Percentiles rank a stretch among this genome's conserved stretches.
Conservation (phyloP, 805 yeast genomes). For the Yarrowia sp. region DNA sequence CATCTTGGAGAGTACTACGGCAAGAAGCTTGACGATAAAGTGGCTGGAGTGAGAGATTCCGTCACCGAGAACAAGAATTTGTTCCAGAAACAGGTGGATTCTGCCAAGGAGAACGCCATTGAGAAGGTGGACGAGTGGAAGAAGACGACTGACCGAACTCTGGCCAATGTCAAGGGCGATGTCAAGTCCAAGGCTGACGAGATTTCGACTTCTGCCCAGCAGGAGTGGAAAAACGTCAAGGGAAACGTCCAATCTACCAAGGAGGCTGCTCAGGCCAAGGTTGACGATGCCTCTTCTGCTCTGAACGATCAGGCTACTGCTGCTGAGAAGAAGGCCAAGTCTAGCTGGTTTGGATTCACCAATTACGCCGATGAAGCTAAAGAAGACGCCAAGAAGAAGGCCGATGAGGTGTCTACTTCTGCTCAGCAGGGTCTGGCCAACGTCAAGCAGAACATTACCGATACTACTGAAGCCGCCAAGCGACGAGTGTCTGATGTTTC, state of each 20-base stretch:
- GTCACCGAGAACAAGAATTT: background rate
- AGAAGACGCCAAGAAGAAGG: slow-evolving; percentile 7
- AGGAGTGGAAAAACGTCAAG: slow-evolving; percentile 24
- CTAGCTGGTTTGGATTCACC: slow-evolving; percentile 6
- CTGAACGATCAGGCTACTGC: slow-evolving; percentile 19
- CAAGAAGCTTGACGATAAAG: slow-evolving; percentile 28
- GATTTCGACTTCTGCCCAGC: slow-evolving; percentile 18
- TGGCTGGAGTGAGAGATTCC: background rate
- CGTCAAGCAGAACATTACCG: slow-evolving; percentile 14
- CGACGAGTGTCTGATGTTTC: slow-evolving; percentile 1
- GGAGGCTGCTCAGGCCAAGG: slow-evolving; percentile 25
- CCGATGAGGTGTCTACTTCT: slow-evolving; percentile 13
- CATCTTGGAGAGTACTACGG: slow-evolving; percentile 29
- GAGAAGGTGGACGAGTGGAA: slow-evolving; percentile 15
- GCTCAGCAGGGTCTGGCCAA: slow-evolving; percentile 25
- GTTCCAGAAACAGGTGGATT: slow-evolving; percentile 22
- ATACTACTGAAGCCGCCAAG: slow-evolving; percentile 19
- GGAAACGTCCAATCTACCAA: slow-evolving; percentile 4
- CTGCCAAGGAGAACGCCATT: slow-evolving; percentile 26
- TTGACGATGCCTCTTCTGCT: slow-evolving; percentile 3
- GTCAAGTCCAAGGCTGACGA: slow-evolving; percentile 8
- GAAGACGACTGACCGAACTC: slow-evolving; percentile 6
- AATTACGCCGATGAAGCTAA: background rate
- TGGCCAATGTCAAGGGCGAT: slow-evolving; percentile 17
- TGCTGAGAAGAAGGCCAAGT: slow-evolving; percentile 23